Base-by-base conservation (phyloP, 169 alveolate species). In the Cryptosporidium ubiquitum region DNA sequence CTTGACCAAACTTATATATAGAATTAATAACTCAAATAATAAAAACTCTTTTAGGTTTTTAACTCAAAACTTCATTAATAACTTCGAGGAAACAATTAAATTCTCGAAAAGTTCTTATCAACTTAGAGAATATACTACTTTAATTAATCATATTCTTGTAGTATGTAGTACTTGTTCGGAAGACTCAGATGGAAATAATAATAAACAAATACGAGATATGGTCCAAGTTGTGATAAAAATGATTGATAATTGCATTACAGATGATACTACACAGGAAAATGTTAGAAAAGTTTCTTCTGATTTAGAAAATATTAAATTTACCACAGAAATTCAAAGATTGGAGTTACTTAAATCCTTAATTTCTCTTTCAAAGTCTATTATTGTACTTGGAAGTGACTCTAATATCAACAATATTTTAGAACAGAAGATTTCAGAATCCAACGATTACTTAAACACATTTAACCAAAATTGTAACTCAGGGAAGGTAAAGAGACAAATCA, bases 401-500 rank as follows among this genome's bases (percentile, higher is more conserved):
- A 18, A 51, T 20, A 40, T 6, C 14, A 10, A 6, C 18, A 14
- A 18, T 52, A 49, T 73, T 23, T 12, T 73, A 5, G 42, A 73
- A 33, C 23, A 18, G 5, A 73, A 73, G 20, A 73, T 73, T 23
- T 7, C 33, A 2, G 85, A 73, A 40, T 73, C 85, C 20, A 51
- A 55, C 31, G 31, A 55, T 23, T 73, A 29, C 68, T 60, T 64
- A 20, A 61, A 79, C 31, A 6, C n/a, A 20, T 61, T 26, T 29
- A 79, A 23, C 1, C 89, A 79, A 29, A 37, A 23, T 33, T 61
- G 79, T 31, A 69, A 55, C 51, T 73, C 85, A 16, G 71, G 89
- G 29, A 79, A 58, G 37, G 49, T 79, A 29, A 79, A 79, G 66
- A 79, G 75, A 44, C 89, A 79, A 47, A 58, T 79, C 26, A 79